Evolutionary conservation across 495 filamentous ascomycete genomes (phyloP), one percentile per base, ranked within the genome.

Genomic region (Penicillium atrosanguineum): DNA sequence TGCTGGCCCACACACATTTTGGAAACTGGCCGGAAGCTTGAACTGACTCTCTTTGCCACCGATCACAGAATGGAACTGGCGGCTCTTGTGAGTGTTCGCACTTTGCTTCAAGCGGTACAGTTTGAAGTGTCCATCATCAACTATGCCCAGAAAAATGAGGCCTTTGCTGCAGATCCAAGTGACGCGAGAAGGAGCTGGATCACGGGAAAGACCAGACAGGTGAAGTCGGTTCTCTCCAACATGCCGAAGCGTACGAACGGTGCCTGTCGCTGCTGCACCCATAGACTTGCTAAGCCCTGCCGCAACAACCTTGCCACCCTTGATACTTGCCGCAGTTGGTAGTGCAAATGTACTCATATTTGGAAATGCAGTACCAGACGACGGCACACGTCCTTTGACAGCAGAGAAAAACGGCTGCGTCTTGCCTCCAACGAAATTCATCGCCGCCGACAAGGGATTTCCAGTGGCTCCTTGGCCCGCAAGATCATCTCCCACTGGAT

Each of bases 221-320:
- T 89, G 83, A 8, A 97, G 78, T 40, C 89, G 85, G 62, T 93
- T 94, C 62, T 94, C 90, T 8, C 89, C 89, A 1, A 84, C 84
- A 64, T 94, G 89, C 36, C 90, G 86, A 37, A 96, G 76, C 37
- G 88, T 88, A 55, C 82, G 86, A 51, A 92, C 86, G 11, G 86
- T 89, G 28, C 82, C 88, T 25, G 86, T 87, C 4, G 89, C 88
- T 50, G 87, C 87, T 50, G 87, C 90, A 37, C 88, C 88, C 56
- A 94, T 79, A 19, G 90, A 94, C 69, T 90, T 87, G 59, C 87
- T 89, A 31, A 95, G 83, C 14, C 90, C 87, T 15, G 87, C 87
- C 41, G 89, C 90, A 41, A 96, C 83, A 7, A 85, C 87, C 57
- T 90, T 91, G 7, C 88, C 86, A 46, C 89, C 83, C 52, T 75